phyloP scores from a whole-genome alignment of 192 early-diverging fungal genomes.

The Mycoemilia scoparia region DNA sequence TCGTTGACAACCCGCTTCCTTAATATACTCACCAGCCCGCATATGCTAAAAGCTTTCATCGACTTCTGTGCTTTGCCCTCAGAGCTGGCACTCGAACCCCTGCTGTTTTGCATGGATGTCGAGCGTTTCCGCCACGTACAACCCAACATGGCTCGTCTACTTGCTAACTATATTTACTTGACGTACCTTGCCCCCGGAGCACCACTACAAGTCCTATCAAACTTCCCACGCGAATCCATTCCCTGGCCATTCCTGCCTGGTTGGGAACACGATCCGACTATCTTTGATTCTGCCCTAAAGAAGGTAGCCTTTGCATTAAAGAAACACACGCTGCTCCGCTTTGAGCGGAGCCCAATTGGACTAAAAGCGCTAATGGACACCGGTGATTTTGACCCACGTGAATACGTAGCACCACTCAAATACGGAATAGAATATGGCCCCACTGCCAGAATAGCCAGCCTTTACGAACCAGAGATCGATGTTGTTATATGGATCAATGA shows the following conservation, averaged over 20 bases:
- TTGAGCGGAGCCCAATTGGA: constrained; percentile 37
- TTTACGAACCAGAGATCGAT: constrained; percentile 25
- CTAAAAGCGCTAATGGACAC: constrained; percentile 11
- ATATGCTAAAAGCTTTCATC: constrained; percentile 15
- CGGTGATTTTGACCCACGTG: constrained; percentile 3
- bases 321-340: constrained; percentile 50
- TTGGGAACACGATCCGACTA: constrained; percentile 34
- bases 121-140: constrained; percentile 46
- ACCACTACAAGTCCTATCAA: constrained; percentile 48
- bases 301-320: constrained; percentile 59
- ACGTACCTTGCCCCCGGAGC: constrained; percentile 48
- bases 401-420: constrained; percentile 12
- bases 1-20: constrained; percentile 27
- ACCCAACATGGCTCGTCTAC: constrained; percentile 27
- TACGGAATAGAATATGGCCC: constrained; percentile 16
- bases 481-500: constrained; percentile 32
- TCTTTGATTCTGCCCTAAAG: constrained; percentile 70
- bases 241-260: constrained; percentile 44
- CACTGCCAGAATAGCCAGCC: constrained; percentile 17
- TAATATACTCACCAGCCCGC: constrained; percentile 20
- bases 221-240: constrained; percentile 52
- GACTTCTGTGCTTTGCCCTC: constrained; percentile 26
- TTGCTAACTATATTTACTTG: constrained; percentile 55
- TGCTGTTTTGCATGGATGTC: constrained; percentile 71
- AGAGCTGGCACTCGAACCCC: constrained; percentile 62